Base-by-base conservation (phyloP, 306 rosid species). In the Fragaria nilgerrensis region DNA sequence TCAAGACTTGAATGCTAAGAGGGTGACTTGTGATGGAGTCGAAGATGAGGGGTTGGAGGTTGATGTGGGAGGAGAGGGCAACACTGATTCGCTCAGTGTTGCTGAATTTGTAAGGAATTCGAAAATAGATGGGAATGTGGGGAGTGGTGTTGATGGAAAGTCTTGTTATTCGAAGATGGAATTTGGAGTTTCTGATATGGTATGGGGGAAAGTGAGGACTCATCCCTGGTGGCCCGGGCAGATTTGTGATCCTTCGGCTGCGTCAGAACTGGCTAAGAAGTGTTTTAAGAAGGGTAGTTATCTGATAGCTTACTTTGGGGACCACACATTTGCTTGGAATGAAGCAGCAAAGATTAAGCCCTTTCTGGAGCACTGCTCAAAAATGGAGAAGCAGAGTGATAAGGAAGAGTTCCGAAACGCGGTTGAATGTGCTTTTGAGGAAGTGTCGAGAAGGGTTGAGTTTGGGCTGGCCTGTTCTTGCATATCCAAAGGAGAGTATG, bases 211-310 rank as follows among this genome's bases (percentile, higher is more conserved):
- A 81, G 95, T 94, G 66, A 87, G 80, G 74, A 89, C 93, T 22
- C 95, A 90, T 88, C 98, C 97, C 36, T 94, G 98, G 98, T 94
- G 98, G 98, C 98, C 98, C 17, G 98, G 97, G 66, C 97, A 89
- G 89, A 89, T 94, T 36, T 87, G 84, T 82, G 93, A 90, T 84
- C 86, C 95, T n/a, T 86, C 89, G 0, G 77, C 77, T 78, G 85
- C 96, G 73, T 89, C 98, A 20, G 80, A 76, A 41, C 82, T 83
- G 82, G 98, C 93, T 55, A 92, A 82, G 83, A 88, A 79, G 82
- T 74, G 88, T 76, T 81, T 64, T 45, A 92, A 82, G 80, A 82
- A 84, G 41, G 90, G 82, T 17, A 77, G 81, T 79, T 83, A 81
- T 78, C 84, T 92, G 72, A 74, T 94, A 23, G 91, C 90, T 3